These are phyloP conservation scores for Naegleria fowleri DNA, from an alignment of 208 protist species.

Conservation along the genomic window DNA sequence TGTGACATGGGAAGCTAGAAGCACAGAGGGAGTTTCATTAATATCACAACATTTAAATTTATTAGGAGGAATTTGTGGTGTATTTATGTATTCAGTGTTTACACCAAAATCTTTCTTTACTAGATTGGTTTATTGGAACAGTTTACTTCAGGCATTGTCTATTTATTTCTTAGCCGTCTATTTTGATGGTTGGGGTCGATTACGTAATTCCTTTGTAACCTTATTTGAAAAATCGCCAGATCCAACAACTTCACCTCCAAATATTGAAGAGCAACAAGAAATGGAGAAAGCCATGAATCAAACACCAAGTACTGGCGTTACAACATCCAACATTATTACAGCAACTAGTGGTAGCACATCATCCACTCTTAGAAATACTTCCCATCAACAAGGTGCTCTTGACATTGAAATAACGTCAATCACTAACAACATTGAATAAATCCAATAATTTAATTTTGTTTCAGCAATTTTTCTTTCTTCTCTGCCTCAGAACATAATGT, in stretches of 20 bases:
- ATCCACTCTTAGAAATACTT: neutral
- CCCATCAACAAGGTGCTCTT: neutral
- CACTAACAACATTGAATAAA: neutral
- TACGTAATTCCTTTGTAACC: neutral
- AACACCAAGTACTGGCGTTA: neutral
- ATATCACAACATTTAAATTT: slow-evolving; percentile 24
- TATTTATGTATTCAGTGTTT: neutral
- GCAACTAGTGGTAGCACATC: no score
- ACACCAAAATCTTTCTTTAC: slow-evolving; percentile 8
- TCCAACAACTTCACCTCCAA: neutral
- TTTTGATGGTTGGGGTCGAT: neutral
- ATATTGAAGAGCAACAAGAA: neutral
- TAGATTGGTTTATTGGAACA: neutral
- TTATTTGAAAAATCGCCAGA: neutral
- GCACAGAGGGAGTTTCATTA: slow-evolving; percentile 16
- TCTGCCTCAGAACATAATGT: neutral
- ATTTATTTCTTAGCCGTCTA: slow-evolving; percentile 15
- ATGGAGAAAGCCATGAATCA: no score
- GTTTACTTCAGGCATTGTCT: neutral
- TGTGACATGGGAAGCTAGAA: neutral
- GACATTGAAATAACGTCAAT: neutral
- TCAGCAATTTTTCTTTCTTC: neutral
- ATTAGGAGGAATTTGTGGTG: neutral
- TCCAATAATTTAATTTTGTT: neutral
- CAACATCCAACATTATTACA: neutral